Evolutionary conservation across 1,139 yeast species (phyloP), one percentile per base, ranked within the genome.

Genomic region (Arxiozyma slooffiae): DNA sequence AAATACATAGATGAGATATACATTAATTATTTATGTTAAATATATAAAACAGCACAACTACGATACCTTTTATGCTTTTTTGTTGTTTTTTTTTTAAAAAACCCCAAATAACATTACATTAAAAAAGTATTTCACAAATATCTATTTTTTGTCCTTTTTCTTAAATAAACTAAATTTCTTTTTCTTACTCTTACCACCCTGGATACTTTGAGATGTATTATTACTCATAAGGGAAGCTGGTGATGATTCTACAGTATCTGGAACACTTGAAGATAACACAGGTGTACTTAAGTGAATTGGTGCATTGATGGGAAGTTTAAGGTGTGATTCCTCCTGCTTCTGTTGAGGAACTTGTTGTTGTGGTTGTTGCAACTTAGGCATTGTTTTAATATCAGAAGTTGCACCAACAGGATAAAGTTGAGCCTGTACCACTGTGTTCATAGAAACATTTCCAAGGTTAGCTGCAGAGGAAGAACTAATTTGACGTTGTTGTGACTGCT

Each of bases 131-230:
- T 44, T 20, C 16, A 41, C 30, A 37, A 41, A 24, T 42, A 39
- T 26, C 38, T 50, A 55, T 48, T 57, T 57, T 53, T 60, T 59
- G 50, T 53, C 51, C 48, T 62, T 63, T 51, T 60, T 60, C 39
- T 60, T 57, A 44, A 63, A 62, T 22, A 61, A 51, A 17, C 64
- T 62, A 52, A 63, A 62, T 48, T 60, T 62, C 53, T 57, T 59
- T 50, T 60, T 60, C 48, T 60, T 60, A 22, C 58, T 59, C 46
- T 52, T 53, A 21, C 53, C 45, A 16, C 38, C 23, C 20, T 49
- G 50, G n/a, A 40, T 41, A 23, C 47, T 49, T 18, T 42, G 49
- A 18, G 44, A 44, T 16, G 49, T 46, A 34, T 26, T 38, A 17
- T 38, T 43, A 23, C 43, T 45, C 8, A 50, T 4, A 17, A 38